Base-by-base conservation (phyloP, 768 basidiomycete genomes). In the Lactarius vividus region DNA sequence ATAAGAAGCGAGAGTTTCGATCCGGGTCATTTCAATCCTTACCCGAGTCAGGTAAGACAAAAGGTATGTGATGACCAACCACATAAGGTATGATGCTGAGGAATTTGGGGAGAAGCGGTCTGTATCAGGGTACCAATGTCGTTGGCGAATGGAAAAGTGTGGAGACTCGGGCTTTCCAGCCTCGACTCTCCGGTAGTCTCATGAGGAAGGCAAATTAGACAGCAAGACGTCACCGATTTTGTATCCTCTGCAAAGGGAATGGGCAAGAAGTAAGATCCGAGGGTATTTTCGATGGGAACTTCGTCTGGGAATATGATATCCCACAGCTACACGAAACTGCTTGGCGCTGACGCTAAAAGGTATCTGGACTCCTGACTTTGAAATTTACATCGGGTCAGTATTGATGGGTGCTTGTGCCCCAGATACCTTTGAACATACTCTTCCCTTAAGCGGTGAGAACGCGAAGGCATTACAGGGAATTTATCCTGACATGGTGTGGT, bases 361-460 rank as follows among this genome's bases (percentile, higher is more conserved):
- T 28, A 57, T 62, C 53, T 16, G 49, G 55, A 33, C 65, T 40
- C 56, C 15, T 53, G 49, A 40, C 52, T 40, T 57, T 40, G 31
- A 49, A 61, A 37, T 37, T 62, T 55, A 31, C 52, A 46, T 57
- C 39, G 56, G 28, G 52, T 55, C 61, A 37, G 49, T 39, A 35
- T 40, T 66, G 55, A 54, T 57, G 56, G 56, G 20, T 49, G 3
- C 9, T 54, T 16, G 35, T 4, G 49, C 13, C 42, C 5, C 18
- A 35, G 13, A 56, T 10, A 23, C 20, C 40, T 57, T 66, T 58
- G 61, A 58, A 44, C 62, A 55, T 53, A 42, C 31, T 9, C 33
- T 40, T 54, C 49, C 65, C 49, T 52, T 63, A 59, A 62, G 61
- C 44, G 54, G 59, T 23, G 26, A 40, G 57, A 39, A 18, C 35